phyloP scores from a whole-genome alignment of 2,329 filamentous ascomycete genomes.

The Arthrobotrys iridis region DNA sequence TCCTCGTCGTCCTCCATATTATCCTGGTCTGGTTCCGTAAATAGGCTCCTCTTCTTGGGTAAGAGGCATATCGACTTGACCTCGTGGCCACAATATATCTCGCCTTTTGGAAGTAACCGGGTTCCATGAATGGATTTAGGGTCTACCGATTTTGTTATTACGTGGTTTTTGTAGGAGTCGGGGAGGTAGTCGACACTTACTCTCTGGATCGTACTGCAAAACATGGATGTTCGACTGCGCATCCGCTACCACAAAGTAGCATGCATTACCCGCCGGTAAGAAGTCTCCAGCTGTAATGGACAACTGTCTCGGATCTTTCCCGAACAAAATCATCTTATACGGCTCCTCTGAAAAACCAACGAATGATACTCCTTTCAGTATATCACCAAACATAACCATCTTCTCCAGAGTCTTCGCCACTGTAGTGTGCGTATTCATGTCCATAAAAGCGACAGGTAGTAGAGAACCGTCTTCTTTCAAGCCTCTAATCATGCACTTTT shows the following conservation, averaged over 20 bases:
- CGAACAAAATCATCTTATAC: slow-evolving; percentile 92
- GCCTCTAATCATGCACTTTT: slow-evolving; percentile 96
- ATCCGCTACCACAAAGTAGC: slow-evolving; percentile 85
- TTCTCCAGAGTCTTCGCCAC: slow-evolving; percentile 83
- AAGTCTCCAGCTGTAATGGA: slow-evolving; percentile 87
- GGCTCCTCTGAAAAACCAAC: slow-evolving; percentile 96
- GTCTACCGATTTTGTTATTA: slow-evolving; percentile 68
- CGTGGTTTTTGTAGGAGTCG: neutral
- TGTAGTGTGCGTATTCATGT: slow-evolving; percentile 93
- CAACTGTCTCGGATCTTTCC: slow-evolving; percentile 81
- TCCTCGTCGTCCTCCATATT: slow-evolving; percentile 60
- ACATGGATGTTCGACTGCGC: slow-evolving; percentile 87
- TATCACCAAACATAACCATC: slow-evolving; percentile 89
- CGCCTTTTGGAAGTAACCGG: slow-evolving; percentile 83
- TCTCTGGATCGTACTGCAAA: slow-evolving; percentile 92
- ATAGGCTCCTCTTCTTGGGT: slow-evolving; percentile 63
- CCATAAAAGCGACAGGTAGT: slow-evolving; percentile 94
- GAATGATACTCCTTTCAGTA: slow-evolving; percentile 94
- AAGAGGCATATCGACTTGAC: slow-evolving; percentile 78
- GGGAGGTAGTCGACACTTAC: slow-evolving; percentile 66
- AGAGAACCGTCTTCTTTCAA: slow-evolving; percentile 94
- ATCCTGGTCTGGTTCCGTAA: slow-evolving; percentile 60
- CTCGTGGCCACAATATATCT: slow-evolving; percentile 85
- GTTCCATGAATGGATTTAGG: slow-evolving; percentile 92
- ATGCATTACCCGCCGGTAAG: slow-evolving; percentile 81